Conservation (phyloP, 2,329 filamentous ascomycete genomes). For the Talaromyces funiculosus region DNA sequence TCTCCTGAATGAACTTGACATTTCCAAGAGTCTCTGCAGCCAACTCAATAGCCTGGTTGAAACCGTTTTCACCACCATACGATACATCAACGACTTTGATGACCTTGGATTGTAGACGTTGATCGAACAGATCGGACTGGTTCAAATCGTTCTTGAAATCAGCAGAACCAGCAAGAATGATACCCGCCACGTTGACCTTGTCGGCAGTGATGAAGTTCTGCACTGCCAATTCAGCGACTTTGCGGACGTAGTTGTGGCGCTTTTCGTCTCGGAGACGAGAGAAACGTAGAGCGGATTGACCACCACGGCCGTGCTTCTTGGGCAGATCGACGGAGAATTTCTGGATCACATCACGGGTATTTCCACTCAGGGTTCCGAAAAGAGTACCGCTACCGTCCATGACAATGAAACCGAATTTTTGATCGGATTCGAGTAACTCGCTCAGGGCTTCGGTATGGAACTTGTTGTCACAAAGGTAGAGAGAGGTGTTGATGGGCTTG, state of each 20-base stretch:
- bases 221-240: slow-evolving; percentile 94
- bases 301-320: slow-evolving; percentile 99
- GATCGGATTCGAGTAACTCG: slow-evolving; percentile 95
- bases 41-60: slow-evolving; percentile 98
- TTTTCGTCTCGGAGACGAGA: slow-evolving; percentile 99
- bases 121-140: slow-evolving; percentile 94
- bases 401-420: slow-evolving; percentile 99
- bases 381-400: slow-evolving; percentile 99
- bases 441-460: slow-evolving; percentile 97
- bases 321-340: slow-evolving; percentile 98
- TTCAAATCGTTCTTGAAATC: slow-evolving; percentile 99
- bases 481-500: slow-evolving; percentile 99
- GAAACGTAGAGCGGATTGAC: slow-evolving; percentile 98
- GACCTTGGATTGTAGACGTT: slow-evolving; percentile 84
- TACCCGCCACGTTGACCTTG: slow-evolving; percentile 94
- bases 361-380: slow-evolving; percentile 93
- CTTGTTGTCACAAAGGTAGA: slow-evolving; percentile 99
- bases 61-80: slow-evolving; percentile 97
- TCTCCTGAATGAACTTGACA: slow-evolving; percentile 99
- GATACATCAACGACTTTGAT: slow-evolving; percentile 99
- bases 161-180: slow-evolving; percentile 93
- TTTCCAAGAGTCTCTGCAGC: slow-evolving; percentile 93
- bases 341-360: slow-evolving; percentile 93
- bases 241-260: slow-evolving; percentile 99
- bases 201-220: slow-evolving; percentile 99